Evolutionary conservation across 192 early-diverging fungal species (phyloP).

Genomic region (Umbelopsis sp.): DNA sequence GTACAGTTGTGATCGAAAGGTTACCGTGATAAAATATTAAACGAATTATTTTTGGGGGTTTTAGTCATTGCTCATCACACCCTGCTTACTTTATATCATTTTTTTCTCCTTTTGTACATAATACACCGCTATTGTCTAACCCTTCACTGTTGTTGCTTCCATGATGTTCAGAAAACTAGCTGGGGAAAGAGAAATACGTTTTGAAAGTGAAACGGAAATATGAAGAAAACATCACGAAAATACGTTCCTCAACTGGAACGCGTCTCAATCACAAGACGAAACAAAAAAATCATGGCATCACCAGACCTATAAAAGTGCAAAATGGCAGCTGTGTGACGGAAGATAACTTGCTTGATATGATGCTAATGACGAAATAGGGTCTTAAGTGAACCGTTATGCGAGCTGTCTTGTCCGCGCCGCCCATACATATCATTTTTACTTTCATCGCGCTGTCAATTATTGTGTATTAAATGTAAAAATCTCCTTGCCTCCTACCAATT

Average conservation of each 20-base stretch:
- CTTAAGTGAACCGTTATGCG: too few species aligned
- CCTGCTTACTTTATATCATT: not conserved
- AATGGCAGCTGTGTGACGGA: slow-evolving; percentile 17
- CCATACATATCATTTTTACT: too few species aligned
- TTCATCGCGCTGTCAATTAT: too few species aligned
- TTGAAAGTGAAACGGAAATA: not conserved
- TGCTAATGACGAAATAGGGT: slow-evolving; percentile 10
- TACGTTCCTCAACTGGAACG: not conserved
- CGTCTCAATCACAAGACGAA: slow-evolving; percentile 4
- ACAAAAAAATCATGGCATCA: slow-evolving; percentile 8
- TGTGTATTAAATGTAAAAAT: too few species aligned
- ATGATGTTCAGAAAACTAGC: not conserved
- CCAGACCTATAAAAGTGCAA: slow-evolving; percentile 3
- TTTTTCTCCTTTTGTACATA: not conserved
- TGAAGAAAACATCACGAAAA: too few species aligned
- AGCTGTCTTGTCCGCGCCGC: too few species aligned
- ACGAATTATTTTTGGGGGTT: not conserved
- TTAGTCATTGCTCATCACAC: not conserved
- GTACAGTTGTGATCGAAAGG: slow-evolving; percentile 18
- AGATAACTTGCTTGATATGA: not conserved
- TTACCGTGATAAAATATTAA: slow-evolving; percentile 12
- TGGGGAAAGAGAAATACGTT: not conserved
- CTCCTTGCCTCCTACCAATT: too few species aligned
- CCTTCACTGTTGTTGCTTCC: too few species aligned
- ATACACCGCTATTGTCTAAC: too few species aligned